Percentiles rank a stretch among this genome's conserved stretches.
phyloP scores from a whole-genome alignment of 305 asterid species.

The Rubia occidens region DNA sequence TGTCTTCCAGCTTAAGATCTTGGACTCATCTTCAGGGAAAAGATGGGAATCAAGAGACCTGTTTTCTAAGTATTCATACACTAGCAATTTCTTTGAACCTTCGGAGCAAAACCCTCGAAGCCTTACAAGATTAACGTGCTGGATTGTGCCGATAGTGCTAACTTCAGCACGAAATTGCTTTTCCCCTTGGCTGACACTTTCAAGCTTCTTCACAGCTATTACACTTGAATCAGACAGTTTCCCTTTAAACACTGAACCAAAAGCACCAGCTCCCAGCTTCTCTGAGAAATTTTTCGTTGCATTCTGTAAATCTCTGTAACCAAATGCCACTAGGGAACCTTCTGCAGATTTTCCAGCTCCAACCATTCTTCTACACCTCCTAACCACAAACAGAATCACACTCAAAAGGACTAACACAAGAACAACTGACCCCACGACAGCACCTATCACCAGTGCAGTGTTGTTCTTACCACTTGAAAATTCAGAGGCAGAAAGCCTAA shows the following conservation, averaged over 20 bases:
- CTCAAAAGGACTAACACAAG: constrained; percentile 23
- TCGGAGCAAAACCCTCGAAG: constrained; percentile 72
- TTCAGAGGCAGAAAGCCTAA: constrained; percentile 41
- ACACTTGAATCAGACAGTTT: constrained; percentile 44
- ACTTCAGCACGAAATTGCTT: constrained; percentile 73
- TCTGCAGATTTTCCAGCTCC: constrained; percentile 35
- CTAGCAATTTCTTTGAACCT: constrained; percentile 48
- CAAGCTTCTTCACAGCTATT: constrained; percentile 66
- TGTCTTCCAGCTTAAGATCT: constrained; percentile 43
- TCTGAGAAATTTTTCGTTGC: constrained; percentile 61
- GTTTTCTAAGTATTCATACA: constrained; percentile 57
- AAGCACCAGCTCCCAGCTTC: constrained; percentile 65
- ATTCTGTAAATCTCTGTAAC: constrained; percentile 49
- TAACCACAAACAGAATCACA: constrained; percentile 24
- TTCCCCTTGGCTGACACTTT: constrained; percentile 70
- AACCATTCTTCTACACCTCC: constrained; percentile 25
- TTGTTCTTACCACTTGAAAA: constrained; percentile 31
- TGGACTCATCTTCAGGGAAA: constrained; percentile 31
- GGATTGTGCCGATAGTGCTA: constrained; percentile 70
- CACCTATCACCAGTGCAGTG: constrained; percentile 32
- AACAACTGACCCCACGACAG: constrained; percentile 41
- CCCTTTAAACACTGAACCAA: constrained; percentile 72
- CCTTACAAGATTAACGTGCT: constrained; percentile 61
- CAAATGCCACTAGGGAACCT: constrained; percentile 54
- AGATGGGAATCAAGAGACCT: constrained; percentile 59